phyloP scores from a whole-genome alignment of 2,329 filamentous ascomycete genomes.

The Saccharata proteae region DNA sequence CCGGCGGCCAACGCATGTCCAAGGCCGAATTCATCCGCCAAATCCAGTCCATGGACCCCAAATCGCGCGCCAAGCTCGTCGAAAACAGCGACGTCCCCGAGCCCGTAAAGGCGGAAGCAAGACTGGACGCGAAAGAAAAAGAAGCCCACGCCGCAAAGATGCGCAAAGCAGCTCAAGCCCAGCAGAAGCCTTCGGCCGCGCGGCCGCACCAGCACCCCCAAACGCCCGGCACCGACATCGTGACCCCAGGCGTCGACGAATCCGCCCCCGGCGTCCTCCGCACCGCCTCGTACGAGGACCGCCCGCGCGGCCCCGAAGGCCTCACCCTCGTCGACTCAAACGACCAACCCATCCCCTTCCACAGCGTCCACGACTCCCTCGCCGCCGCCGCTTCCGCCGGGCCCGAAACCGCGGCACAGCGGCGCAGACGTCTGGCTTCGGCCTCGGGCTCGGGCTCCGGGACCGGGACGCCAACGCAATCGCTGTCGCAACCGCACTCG shows the following conservation, averaged over 20 bases:
- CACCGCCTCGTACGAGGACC: conserved; percentile 16
- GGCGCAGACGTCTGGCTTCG: conserved; percentile 23
- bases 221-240: conserved; percentile 11
- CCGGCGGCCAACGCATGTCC: conserved; percentile 61
- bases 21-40: conserved; percentile 70
- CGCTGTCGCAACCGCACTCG: conserved; percentile 21
- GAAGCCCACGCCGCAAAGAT: conserved; percentile 10
- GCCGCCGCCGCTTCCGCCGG: no score
- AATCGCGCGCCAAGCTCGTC: conserved; percentile 42
- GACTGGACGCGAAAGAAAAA: conserved; percentile 27
- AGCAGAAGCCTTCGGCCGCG: not conserved
- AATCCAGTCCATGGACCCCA: conserved; percentile 59
- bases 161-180: not conserved
- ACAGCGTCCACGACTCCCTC: conserved; percentile 29
- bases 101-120: conserved; percentile 33
- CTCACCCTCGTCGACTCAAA: conserved; percentile 34
- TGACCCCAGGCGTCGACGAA: conserved; percentile 21
- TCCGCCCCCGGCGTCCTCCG: conserved; percentile 21
- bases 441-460: no score
- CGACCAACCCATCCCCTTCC: conserved; percentile 35
- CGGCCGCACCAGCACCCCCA: not conserved
- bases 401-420: conserved; percentile 27
- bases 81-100: conserved; percentile 37
- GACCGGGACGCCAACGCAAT: conserved; percentile 14
- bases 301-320: conserved; percentile 23